These are phyloP conservation scores for Phtheirospermum japonicum DNA, from an alignment of 257 asterid genomes.

Conservation along the genomic window DNA sequence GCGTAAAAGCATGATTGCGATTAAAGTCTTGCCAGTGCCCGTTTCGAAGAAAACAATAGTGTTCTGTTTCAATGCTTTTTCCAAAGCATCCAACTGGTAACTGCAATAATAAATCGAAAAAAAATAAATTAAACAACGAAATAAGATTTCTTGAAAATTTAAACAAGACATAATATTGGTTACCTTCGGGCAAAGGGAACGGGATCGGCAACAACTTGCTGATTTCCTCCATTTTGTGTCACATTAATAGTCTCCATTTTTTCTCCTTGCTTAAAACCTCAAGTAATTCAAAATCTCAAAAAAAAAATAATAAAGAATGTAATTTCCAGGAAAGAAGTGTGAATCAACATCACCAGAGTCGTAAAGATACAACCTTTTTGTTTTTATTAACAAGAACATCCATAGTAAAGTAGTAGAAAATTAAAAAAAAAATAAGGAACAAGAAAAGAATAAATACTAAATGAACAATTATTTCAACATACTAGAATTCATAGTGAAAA, in stretches of 20 bases:
- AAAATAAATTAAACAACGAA: slow-evolving; percentile 16
- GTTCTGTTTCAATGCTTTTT: slow-evolving; percentile 56
- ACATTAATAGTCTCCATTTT: slow-evolving; percentile 25
- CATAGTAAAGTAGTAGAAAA: too few relatives aligned
- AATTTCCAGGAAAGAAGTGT: neutral
- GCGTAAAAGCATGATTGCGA: slow-evolving; percentile 80
- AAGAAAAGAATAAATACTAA: too few relatives aligned
- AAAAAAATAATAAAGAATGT: neutral
- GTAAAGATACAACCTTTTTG: neutral
- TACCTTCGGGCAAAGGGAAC: slow-evolving; percentile 57
- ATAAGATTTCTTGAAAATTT: too few relatives aligned
- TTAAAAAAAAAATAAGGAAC: too few relatives aligned
- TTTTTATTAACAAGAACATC: too few relatives aligned
- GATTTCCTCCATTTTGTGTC: slow-evolving; percentile 33
- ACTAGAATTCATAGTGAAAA: too few relatives aligned
- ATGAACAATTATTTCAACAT: neutral
- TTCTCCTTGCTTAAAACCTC: slow-evolving; percentile 15
- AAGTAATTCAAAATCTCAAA: neutral
- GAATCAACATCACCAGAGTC: neutral
- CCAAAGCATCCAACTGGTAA: slow-evolving; percentile 82
- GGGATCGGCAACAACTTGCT: slow-evolving; percentile 34
- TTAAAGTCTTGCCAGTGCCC: slow-evolving; percentile 78
- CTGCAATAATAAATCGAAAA: slow-evolving; percentile 33
- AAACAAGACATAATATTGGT: too few relatives aligned
- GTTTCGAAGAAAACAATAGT: slow-evolving; percentile 79